A percentile compares a stretch with the other conserved stretches of the same genome.
Conservation (phyloP, 2,329 filamentous ascomycete species). For the Fusarium sp. region DNA sequence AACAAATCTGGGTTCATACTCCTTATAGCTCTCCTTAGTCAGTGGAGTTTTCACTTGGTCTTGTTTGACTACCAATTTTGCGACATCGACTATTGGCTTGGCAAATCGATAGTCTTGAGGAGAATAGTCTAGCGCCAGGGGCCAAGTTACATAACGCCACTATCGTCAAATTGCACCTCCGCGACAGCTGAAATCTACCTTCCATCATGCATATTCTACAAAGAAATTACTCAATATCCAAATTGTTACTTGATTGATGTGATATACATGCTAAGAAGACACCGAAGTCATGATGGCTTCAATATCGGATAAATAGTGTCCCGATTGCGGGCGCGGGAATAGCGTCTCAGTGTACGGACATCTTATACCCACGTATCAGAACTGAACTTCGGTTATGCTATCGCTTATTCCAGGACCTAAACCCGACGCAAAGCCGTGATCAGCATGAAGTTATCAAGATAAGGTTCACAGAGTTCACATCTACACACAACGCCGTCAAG, state of each 20-base stretch:
- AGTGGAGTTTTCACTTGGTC: background rate
- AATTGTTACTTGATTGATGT: background rate
- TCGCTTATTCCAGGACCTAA: background rate
- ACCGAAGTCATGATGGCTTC: no score
- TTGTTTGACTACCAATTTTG: background rate
- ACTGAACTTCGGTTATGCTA: background rate
- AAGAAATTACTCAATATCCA: background rate
- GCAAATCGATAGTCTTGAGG: background rate
- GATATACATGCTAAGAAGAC: background rate
- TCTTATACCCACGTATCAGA: background rate
- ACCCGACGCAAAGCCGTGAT: constrained; percentile 6
- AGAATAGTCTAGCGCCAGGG: background rate
- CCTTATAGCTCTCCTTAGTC: background rate
- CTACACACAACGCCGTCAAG: no score
- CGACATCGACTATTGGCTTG: background rate
- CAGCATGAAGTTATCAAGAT: background rate
- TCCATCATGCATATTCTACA: no score
- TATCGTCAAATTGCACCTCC: background rate
- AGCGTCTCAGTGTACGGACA: background rate
- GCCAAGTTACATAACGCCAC: background rate
- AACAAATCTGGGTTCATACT: no score
- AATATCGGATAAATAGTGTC: background rate
- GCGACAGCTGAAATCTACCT: background rate
- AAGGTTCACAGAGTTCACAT: background rate
- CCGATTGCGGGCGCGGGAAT: background rate